Evolutionary conservation across 2,329 filamentous ascomycete species (phyloP).

Genomic region (Fusarium praegraminearum): DNA sequence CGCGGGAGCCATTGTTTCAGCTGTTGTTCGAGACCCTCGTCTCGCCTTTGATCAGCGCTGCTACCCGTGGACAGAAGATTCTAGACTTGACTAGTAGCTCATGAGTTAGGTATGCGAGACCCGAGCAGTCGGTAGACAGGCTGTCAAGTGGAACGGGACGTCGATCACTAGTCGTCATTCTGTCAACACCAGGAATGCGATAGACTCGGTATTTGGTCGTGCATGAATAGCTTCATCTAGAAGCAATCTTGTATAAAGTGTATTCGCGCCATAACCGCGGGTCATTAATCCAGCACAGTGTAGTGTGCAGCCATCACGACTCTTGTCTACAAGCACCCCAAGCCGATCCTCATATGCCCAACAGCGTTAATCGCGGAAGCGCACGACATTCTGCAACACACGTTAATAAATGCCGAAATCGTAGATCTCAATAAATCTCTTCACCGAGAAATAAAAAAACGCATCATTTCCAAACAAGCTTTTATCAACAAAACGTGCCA

Average conservation of each 20-base stretch:
- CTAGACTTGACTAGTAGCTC: background rate
- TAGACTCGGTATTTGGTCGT: rapidly evolving
- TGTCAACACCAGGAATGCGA: background rate
- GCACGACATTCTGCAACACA: background rate
- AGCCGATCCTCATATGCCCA: background rate
- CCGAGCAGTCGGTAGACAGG: background rate
- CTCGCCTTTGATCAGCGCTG: background rate
- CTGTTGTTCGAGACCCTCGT: background rate
- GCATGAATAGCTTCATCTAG: background rate
- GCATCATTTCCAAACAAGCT: background rate
- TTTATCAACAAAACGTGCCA: background rate
- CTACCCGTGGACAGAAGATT: background rate
- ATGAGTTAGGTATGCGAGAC: background rate
- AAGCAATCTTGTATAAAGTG: rapidly evolving
- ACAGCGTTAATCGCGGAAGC: background rate
- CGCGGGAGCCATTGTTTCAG: rapidly evolving
- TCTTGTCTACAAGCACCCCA: background rate
- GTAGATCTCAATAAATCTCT: background rate
- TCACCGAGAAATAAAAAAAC: background rate
- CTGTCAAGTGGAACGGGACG: background rate
- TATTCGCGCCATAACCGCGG: no score
- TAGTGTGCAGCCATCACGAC: background rate
- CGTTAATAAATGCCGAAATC: background rate
- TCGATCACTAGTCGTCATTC: background rate
- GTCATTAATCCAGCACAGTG: background rate